Evolutionary conservation across 129 eudicot genomes (phyloP).

Genomic region (Flaveria sonorensis): DNA sequence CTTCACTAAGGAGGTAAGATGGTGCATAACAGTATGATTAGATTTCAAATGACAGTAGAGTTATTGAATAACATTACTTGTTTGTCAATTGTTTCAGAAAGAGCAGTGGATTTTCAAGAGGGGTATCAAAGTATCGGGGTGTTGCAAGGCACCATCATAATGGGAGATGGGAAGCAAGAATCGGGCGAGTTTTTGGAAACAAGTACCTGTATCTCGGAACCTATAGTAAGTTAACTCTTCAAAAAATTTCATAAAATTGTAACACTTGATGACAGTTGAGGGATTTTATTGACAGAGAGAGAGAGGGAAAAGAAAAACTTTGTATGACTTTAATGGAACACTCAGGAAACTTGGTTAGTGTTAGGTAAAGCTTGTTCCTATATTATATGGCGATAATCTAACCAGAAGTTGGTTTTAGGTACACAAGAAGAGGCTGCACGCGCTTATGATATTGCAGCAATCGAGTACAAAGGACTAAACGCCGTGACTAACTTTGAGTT

Average conservation of each 20-base stretch:
- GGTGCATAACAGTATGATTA: background rate
- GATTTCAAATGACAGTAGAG: background rate
- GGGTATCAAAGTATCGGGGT: constrained; percentile 84
- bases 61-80: constrained; percentile 9
- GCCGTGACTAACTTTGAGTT: constrained; percentile 80
- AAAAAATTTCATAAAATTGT: background rate
- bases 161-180: constrained; percentile 94
- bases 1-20: constrained; percentile 68
- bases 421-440: constrained; percentile 93
- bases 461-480: constrained; percentile 75
- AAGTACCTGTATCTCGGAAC: constrained; percentile 84
- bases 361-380: too few species aligned
- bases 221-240: constrained; percentile 53
- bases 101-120: constrained; percentile 92
- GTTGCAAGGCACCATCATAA: constrained; percentile 91
- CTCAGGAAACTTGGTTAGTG: too few species aligned
- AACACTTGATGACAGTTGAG: too few species aligned
- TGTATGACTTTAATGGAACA: background rate
- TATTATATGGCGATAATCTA: background rate
- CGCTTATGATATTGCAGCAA: constrained; percentile 85
- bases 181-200: constrained; percentile 88
- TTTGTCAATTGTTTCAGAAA: constrained; percentile 36
- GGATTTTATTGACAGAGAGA: too few species aligned
- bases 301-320: too few species aligned
- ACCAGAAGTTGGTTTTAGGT: constrained; percentile 41